Evolutionary conservation across 106 monocot genomes (phyloP).

Genomic region (Gastrodia elata): DNA sequence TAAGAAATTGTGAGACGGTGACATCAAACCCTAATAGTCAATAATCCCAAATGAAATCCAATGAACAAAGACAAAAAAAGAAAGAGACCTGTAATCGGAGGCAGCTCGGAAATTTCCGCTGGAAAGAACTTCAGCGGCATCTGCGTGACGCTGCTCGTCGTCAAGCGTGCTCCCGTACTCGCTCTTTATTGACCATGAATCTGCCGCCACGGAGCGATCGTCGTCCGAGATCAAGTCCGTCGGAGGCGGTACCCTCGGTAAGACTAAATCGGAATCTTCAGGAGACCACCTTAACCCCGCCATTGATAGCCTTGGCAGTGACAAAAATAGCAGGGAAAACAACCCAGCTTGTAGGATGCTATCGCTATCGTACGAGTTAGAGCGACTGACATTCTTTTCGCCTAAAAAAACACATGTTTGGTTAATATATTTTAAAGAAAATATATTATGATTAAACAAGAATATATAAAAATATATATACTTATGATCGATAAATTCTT

Average conservation of each 20-base stretch:
- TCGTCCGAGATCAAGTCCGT: constrained; percentile 75
- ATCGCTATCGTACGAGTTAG: not conserved
- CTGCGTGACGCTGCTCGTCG: constrained; percentile 86
- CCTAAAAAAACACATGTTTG: no score
- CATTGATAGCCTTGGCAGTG: constrained; percentile 10
- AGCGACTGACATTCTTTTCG: not conserved
- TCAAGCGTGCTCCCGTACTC: constrained; percentile 93
- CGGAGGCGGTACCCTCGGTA: constrained; percentile 9
- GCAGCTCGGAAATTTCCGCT: constrained; percentile 41
- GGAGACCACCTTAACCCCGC: constrained; percentile 45
- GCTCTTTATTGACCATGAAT: constrained; percentile 98
- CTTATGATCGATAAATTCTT: no score
- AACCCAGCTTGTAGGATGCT: not conserved
- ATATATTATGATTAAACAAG: no score
- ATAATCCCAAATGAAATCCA: no score
- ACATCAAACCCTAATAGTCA: no score
- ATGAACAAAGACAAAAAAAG: not conserved
- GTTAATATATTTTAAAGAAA: no score
- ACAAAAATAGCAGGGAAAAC: not conserved
- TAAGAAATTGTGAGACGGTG: no score
- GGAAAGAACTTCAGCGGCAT: constrained; percentile 61
- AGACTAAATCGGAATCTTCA: constrained; percentile 39
- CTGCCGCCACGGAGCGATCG: constrained; percentile 89
- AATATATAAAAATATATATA: no score
- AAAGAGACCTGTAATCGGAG: constrained; percentile 73